Evolutionary conservation across 768 basidiomycete species (phyloP).

Genomic region (Boletus reticuloceps): DNA sequence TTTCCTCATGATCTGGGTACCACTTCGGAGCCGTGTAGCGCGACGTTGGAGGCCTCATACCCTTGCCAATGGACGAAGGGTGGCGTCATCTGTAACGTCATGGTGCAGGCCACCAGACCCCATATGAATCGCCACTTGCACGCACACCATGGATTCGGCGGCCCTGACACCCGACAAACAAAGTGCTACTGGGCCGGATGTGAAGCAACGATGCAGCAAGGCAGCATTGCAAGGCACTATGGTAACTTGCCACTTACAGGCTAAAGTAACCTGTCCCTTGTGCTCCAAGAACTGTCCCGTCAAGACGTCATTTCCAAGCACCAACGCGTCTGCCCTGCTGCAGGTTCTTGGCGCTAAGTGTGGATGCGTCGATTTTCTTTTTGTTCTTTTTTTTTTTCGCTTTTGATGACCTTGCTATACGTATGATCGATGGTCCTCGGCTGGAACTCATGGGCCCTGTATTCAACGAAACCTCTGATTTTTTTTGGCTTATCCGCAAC

Average conservation of each 20-base stretch:
- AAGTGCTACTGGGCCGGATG: constrained; percentile 23
- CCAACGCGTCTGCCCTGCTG: constrained; percentile 23
- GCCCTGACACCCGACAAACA: constrained; percentile 19
- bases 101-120: constrained; percentile 23
- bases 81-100: constrained; percentile 9
- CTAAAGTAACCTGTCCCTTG: constrained; percentile 26
- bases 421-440: not conserved
- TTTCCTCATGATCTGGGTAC: not conserved
- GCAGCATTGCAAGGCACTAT: constrained; percentile 28
- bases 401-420: not conserved
- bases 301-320: constrained; percentile 28
- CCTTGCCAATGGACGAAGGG: constrained; percentile 21
- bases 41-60: constrained; percentile 1
- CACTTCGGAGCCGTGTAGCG: constrained; percentile 1
- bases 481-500: not conserved
- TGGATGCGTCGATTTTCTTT: not conserved
- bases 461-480: not conserved
- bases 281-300: constrained; percentile 27
- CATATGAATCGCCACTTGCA: constrained; percentile 28
- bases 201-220: constrained; percentile 23
- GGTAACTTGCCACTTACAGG: constrained; percentile 27
- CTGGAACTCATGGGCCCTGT: not conserved
- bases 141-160: constrained; percentile 19
- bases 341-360: constrained; percentile 12
- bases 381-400: not conserved